Evolutionary conservation across 768 basidiomycete genomes (phyloP).

Genomic region (Trametopsis cervina): DNA sequence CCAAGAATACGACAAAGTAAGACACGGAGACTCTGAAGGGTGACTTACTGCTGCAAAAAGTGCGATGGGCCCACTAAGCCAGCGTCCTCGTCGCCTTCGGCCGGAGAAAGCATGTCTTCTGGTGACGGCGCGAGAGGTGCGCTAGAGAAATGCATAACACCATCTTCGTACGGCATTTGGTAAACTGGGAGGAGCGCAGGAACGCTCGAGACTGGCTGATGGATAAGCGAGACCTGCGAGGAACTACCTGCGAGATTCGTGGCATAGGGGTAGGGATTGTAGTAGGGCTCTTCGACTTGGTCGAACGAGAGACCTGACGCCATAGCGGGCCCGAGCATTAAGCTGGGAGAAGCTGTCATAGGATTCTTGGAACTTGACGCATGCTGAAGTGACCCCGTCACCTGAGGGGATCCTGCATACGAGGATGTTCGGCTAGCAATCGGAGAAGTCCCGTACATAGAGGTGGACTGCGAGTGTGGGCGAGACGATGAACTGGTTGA

Average conservation of each 20-base stretch:
- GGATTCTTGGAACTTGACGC: constrained; percentile 2
- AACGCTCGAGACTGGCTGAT: not conserved
- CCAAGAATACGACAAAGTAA: no score
- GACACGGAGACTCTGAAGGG: no score
- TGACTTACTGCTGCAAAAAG: no score
- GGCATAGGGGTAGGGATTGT: not conserved
- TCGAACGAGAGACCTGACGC: not conserved
- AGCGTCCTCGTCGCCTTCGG: not conserved
- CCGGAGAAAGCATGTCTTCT: not conserved
- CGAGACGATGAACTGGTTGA: not conserved
- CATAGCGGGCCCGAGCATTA: not conserved
- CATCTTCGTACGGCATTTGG: constrained; percentile 1
- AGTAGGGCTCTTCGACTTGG: not conserved
- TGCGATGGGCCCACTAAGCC: no score
- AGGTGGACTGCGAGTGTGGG: not conserved
- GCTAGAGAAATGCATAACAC: not conserved
- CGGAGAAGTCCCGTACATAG: constrained; percentile 4
- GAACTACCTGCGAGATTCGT: not conserved
- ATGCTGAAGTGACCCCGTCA: not conserved
- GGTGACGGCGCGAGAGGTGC: not conserved
- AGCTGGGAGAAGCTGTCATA: constrained; percentile 2
- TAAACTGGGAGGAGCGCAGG: not conserved
- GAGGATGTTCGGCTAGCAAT: not conserved
- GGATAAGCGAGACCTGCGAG: not conserved
- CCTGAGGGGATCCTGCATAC: constrained; percentile 2